A percentile compares a stretch with the other conserved stretches of the same genome.
These are phyloP conservation scores for Claviceps africana DNA, from an alignment of 2,329 filamentous ascomycete genomes.

Conservation along the genomic window DNA sequence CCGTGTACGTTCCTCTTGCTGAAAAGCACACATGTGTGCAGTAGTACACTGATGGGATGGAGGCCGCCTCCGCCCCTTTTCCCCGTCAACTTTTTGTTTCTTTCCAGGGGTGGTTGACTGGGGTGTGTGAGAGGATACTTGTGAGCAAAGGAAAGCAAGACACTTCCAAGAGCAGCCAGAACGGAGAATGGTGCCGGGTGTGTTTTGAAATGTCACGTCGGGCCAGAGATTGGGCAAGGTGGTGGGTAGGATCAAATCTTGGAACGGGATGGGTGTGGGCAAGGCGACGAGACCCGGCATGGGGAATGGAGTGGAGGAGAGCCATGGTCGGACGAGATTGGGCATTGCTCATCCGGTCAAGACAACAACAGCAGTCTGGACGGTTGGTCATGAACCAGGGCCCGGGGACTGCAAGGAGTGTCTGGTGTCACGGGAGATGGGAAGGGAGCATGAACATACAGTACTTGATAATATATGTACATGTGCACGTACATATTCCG, in stretches of 20 bases:
- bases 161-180: neutral
- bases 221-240: conserved; percentile 3
- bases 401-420: neutral
- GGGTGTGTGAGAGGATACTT: conserved; percentile 2
- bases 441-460: neutral
- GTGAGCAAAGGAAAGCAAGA: conserved; percentile 2
- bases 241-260: conserved; percentile 8
- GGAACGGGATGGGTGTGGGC: conserved; percentile 5
- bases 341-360: conserved; percentile 3
- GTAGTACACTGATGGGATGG: conserved; percentile 1
- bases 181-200: conserved; percentile 3
- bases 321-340: conserved; percentile 6
- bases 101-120: conserved; percentile 2
- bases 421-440: neutral
- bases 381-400: conserved; percentile 4
- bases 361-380: neutral
- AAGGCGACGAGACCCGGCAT: conserved; percentile 1
- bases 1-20: neutral
- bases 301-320: neutral
- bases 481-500: too few relatives aligned
- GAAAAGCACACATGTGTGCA: conserved; percentile 1
- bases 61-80: neutral
- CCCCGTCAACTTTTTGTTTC: neutral
- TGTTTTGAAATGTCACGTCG: conserved; percentile 1
- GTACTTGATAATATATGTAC: too few relatives aligned